Evolutionary conservation across 495 filamentous ascomycete genomes (phyloP), one percentile per base, ranked within the genome.

Genomic region (Astrocystis sublimbata): DNA sequence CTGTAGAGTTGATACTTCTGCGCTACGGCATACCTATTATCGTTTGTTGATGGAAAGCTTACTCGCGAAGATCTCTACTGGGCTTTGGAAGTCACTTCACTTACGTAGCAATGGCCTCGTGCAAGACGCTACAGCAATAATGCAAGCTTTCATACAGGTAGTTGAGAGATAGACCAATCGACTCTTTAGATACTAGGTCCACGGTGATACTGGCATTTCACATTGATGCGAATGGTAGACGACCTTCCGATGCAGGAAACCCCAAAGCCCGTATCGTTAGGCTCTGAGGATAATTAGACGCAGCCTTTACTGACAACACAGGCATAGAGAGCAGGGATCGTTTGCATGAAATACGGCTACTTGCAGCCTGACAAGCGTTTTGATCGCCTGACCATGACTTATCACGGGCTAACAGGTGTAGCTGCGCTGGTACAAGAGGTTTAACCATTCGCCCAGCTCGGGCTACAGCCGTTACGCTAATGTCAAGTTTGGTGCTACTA

Each of bases 281-380:
- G 17, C 23, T 54, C 28, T 47, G 26, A 62, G 51, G 38, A 51
- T 56, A n/a, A n/a, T n/a, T n/a, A 62, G 51, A 54, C 46, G 50
- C 49, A 61, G 60, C 51, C 60, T 56, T 54, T 62, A 30, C 60
- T 51, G 60, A 56, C 60, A 35, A 56, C 19, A 55, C 21, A 46
- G 36, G 50, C 24, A 33, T 49, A 31, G 45, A 26, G 19, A 61
- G 24, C 60, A 54, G 60, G 60, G 60, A 62, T 56, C 9, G 43
- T 30, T 28, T 49, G 38, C 33, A 50, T 62, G 60, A 50, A 62
- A 47, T 30, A 49, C 42, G 60, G 50, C 43, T 49, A 17, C 50
- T 40, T 62, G 50, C 58, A 61, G 58, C 8, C 26, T 15, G 54
- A 45, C 56, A 21, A 19, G 56, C 51, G 40, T 47, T 31, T 56